phyloP scores from a whole-genome alignment of 1,139 yeast species.

The Debaryomyces subglobosus region DNA sequence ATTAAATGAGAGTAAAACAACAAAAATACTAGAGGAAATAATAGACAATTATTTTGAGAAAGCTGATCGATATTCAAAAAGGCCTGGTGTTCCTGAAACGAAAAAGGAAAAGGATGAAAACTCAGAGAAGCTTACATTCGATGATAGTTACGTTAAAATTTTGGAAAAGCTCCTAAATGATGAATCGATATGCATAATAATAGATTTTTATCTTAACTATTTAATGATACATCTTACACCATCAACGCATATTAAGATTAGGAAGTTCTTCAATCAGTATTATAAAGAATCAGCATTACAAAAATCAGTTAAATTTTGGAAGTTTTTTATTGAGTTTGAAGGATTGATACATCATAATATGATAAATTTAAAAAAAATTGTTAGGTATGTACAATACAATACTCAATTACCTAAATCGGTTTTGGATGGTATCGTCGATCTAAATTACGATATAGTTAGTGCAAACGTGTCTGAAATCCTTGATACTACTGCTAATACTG shows the following conservation, averaged over 20 bases:
- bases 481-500: slow-evolving; percentile 13
- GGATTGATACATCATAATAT: slow-evolving; percentile 42
- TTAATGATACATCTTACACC: slow-evolving; percentile 3
- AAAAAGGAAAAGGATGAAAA: neutral
- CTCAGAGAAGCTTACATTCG: slow-evolving; percentile 8
- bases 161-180: slow-evolving; percentile 28
- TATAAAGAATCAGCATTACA: slow-evolving; percentile 39
- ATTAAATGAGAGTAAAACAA: slow-evolving; percentile 11
- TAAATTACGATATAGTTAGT: slow-evolving; percentile 24
- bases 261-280: slow-evolving; percentile 47
- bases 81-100: slow-evolving; percentile 1
- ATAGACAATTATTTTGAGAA: slow-evolving; percentile 24
- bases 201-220: slow-evolving; percentile 23
- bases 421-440: slow-evolving; percentile 41
- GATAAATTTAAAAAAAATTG: slow-evolving; percentile 44
- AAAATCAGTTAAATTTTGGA: slow-evolving; percentile 57
- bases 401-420: slow-evolving; percentile 51
- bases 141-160: slow-evolving; percentile 12
- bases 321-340: slow-evolving; percentile 56
- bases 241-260: slow-evolving; percentile 11
- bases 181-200: slow-evolving; percentile 33
- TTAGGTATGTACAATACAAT: slow-evolving; percentile 43
- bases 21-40: slow-evolving; percentile 18
- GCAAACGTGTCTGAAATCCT: slow-evolving; percentile 23
- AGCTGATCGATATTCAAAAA: slow-evolving; percentile 12